These are phyloP conservation scores for Gentiana straminea DNA, from an alignment of 257 asterid species.

Conservation along the genomic window DNA sequence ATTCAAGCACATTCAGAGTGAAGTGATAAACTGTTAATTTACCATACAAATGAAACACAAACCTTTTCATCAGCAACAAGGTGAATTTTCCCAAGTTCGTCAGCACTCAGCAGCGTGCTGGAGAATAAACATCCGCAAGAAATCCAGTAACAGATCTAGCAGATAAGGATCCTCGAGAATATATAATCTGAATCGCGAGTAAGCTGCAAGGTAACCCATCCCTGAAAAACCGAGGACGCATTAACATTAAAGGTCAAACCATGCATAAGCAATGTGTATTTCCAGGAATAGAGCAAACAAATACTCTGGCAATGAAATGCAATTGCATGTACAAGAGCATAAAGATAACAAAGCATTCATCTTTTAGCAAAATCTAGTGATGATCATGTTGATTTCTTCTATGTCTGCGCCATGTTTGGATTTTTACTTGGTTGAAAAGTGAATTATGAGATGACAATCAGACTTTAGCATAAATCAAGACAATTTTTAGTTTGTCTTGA, in stretches of 20 bases:
- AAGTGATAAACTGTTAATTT: too few relatives aligned
- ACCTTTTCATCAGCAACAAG: slow-evolving; percentile 67
- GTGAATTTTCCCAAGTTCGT: slow-evolving; percentile 74
- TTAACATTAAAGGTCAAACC: neutral
- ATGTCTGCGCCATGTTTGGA: too few relatives aligned
- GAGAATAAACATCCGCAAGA: slow-evolving; percentile 69
- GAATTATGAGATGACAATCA: too few relatives aligned
- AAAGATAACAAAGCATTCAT: neutral
- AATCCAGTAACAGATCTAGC: slow-evolving; percentile 84
- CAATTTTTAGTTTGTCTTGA: too few relatives aligned
- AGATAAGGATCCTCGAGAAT: slow-evolving; percentile 59
- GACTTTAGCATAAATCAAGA: neutral
- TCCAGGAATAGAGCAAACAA: neutral
- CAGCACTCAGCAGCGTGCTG: slow-evolving; percentile 81
- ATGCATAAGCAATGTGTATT: neutral
- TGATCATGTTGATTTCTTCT: too few relatives aligned
- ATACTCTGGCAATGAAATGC: neutral
- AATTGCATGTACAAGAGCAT: slow-evolving; percentile 1
- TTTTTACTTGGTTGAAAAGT: too few relatives aligned
- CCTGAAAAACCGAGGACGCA: slow-evolving; percentile 33
- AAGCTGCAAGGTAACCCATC: slow-evolving; percentile 68
- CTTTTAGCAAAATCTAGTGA: too few relatives aligned
- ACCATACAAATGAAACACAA: neutral
- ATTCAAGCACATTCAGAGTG: neutral
- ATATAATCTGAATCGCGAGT: slow-evolving; percentile 38